Conservation (phyloP, 2,329 filamentous ascomycete species). For the Aspergillus tanneri region DNA sequence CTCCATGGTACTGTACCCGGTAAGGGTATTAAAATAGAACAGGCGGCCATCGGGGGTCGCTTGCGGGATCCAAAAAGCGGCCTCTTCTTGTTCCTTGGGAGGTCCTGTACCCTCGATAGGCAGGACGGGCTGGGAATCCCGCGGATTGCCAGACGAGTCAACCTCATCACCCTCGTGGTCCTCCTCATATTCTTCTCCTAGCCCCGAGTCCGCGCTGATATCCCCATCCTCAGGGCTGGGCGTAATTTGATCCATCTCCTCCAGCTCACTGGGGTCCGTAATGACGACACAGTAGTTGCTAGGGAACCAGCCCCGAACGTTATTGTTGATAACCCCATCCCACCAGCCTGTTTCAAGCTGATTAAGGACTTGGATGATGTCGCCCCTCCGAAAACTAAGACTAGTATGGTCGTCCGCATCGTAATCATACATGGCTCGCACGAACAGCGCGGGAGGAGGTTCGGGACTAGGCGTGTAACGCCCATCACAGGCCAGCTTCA, state of each 20-base stretch:
- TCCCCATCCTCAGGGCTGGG: slow-evolving; percentile 55
- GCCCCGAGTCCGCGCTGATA: slow-evolving; percentile 48
- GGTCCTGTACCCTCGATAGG: slow-evolving; percentile 67
- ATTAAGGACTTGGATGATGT: slow-evolving; percentile 97
- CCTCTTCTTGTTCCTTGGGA: slow-evolving; percentile 69
- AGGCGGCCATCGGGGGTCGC: slow-evolving; percentile 88
- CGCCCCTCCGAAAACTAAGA: slow-evolving; percentile 92
- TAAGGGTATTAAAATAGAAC: slow-evolving; percentile 98
- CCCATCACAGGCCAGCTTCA: slow-evolving; percentile 30
- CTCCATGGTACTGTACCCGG: slow-evolving; percentile 91
- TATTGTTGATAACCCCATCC: slow-evolving; percentile 94
- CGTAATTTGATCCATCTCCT: slow-evolving; percentile 62
- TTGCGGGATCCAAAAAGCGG: slow-evolving; percentile 98
- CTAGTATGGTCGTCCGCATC: slow-evolving; percentile 96
- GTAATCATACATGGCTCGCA: slow-evolving; percentile 95
- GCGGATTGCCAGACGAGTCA: slow-evolving; percentile 66
- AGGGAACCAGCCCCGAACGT: slow-evolving; percentile 93
- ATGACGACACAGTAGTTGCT: slow-evolving; percentile 97
- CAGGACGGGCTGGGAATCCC: slow-evolving; percentile 59
- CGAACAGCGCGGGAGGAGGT: slow-evolving; percentile 65
- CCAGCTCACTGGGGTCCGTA: slow-evolving; percentile 69
- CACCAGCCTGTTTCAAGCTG: slow-evolving; percentile 98
- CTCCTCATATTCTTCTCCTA: slow-evolving; percentile 63
- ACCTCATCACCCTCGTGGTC: slow-evolving; percentile 66
- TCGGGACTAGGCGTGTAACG: slow-evolving; percentile 40